phyloP scores from a whole-genome alignment of 2,329 filamentous ascomycete genomes.

The Fusarium citri region DNA sequence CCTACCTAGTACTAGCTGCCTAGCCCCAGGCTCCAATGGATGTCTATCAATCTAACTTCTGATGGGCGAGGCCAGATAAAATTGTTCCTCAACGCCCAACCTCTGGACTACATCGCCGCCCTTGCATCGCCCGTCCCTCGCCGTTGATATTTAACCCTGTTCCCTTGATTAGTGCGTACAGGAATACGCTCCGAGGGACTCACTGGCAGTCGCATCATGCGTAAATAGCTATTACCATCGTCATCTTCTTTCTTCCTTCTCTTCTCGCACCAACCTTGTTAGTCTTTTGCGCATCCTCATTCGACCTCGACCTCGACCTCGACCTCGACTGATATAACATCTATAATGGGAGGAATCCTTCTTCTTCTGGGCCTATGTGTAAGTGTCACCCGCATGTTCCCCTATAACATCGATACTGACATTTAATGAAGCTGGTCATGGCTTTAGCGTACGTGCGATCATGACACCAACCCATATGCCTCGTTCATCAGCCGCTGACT shows the following conservation, averaged over 20 bases:
- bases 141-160: constrained; percentile 9
- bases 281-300: constrained; percentile 22
- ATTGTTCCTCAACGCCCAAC: constrained; percentile 36
- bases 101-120: constrained; percentile 18
- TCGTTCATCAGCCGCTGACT: constrained; percentile 35
- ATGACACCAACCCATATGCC: constrained; percentile 25
- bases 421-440: constrained; percentile 63
- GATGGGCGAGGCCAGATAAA: constrained; percentile 39
- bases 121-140: constrained; percentile 16
- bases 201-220: constrained; percentile 36
- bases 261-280: constrained; percentile 9
- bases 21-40: not conserved
- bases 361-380: constrained; percentile 57
- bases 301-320: not conserved
- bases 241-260: constrained; percentile 14
- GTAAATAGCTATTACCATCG: constrained; percentile 35
- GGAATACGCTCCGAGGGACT: constrained; percentile 1
- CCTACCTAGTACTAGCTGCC: constrained; percentile 12
- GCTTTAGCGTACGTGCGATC: constrained; percentile 64
- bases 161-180: constrained; percentile 17
- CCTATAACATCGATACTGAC: constrained; percentile 38
- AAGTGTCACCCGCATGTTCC: constrained; percentile 36
- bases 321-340: constrained; percentile 23
- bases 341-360: constrained; percentile 55
- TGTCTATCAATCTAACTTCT: constrained; percentile 27